Base-by-base conservation (phyloP, 768 basidiomycete genomes). In the Cyclocybe cylindracea region DNA sequence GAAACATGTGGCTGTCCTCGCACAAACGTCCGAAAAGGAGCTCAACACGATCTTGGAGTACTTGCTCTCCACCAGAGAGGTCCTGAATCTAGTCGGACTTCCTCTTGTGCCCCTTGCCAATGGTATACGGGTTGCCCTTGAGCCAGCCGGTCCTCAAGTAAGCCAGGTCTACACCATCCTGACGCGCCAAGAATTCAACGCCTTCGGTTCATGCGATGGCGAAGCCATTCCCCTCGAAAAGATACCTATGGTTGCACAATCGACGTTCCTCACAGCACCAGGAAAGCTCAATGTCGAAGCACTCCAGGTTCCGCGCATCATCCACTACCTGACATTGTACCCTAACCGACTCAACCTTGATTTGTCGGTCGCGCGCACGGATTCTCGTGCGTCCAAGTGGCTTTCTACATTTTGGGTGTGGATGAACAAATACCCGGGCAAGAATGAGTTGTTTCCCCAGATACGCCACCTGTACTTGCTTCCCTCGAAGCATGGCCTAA, bases 371-470 rank as follows among this genome's bases (percentile, higher is more conserved):
- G 46, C 44, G 29, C 50, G 48, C 29, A 51, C 53, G 5, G 55
- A 63, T 35, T 51, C 54, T 7, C 45, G 34, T 5, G 42, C 55
- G 8, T 48, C 73, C 13, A 39, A 50, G 5, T 78, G 75, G 74
- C 48, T 78, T n/a, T 59, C 65, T 1, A 44, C 48, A 1, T 80
- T 79, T 52, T 82, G 79, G 80, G 38, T 46, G 2, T 80, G 78
- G 79, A 44, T 75, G 40, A 58, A 53, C 5, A 50, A 36, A 0
- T 76, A 67, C 62, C 13, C 44, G 0, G 50, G 42, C 10, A 57
- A 53, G 13, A 51, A 56, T 2, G 47, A 57, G 6, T 48, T 74
- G 0, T 66, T 68, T 35, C 45, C 56, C 0, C 53, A 50, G 10
- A 58, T 73, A 33, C 35, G 48, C 2, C 32, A 58, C 1, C 46